A percentile compares a stretch with the other conserved stretches of the same genome.
Conservation (phyloP, 2,329 filamentous ascomycete genomes). For the Pseudogymnoascus sp. region DNA sequence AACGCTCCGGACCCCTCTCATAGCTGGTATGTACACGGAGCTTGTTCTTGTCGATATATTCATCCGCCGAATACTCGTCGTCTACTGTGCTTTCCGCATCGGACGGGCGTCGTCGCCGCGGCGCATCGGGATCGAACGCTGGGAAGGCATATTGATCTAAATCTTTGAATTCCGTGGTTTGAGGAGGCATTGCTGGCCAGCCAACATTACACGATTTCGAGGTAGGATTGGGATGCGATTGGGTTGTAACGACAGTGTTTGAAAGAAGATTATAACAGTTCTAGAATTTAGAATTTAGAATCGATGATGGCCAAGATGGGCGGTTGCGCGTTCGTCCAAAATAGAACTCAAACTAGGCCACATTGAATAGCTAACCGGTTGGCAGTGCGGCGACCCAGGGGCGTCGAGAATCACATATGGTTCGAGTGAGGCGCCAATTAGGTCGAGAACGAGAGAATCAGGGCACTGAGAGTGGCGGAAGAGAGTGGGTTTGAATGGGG, state of each 20-base stretch:
- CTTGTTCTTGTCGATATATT: slow-evolving; percentile 31
- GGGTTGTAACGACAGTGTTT: background rate
- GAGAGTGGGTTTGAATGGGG: slow-evolving; percentile 2
- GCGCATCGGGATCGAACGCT: slow-evolving; percentile 19
- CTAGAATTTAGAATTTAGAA: no score
- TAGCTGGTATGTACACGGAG: slow-evolving; percentile 41
- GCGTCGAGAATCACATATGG: background rate
- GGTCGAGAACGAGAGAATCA: background rate
- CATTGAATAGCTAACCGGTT: background rate
- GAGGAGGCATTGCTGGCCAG: slow-evolving; percentile 3
- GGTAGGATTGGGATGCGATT: background rate
- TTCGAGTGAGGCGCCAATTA: background rate
- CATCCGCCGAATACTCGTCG: slow-evolving; percentile 17
- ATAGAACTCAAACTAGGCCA: slow-evolving; percentile 4
- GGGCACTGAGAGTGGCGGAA: slow-evolving; percentile 1
- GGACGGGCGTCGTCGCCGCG: slow-evolving; percentile 21
- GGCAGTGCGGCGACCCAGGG: background rate
- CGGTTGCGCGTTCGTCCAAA: background rate
- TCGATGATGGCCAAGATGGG: background rate
- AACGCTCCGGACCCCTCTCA: slow-evolving; percentile 24
- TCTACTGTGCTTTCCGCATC: slow-evolving; percentile 28
- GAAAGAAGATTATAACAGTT: background rate
- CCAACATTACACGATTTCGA: background rate
- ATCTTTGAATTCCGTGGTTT: background rate
- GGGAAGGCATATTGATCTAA: slow-evolving; percentile 27